Percentiles rank a stretch among this genome's conserved stretches.
phyloP scores from a whole-genome alignment of 257 asterid genomes.

The Solanum pinnatisectum region DNA sequence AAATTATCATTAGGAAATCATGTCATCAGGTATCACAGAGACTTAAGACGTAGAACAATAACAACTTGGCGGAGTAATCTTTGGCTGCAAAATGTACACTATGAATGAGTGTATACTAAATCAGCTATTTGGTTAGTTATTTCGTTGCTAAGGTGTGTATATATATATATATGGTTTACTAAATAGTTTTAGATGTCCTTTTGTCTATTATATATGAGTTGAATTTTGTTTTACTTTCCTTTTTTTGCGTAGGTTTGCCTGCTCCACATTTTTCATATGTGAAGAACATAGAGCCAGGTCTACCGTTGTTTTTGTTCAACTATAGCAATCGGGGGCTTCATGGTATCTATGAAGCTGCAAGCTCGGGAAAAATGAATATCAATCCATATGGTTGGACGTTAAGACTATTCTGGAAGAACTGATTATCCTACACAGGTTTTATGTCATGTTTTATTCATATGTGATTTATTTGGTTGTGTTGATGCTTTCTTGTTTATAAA shows the following conservation, averaged over 20 bases:
- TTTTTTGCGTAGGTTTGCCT: constrained; percentile 46
- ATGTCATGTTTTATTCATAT: background rate
- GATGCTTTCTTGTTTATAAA: constrained; percentile 1
- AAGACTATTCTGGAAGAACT: constrained; percentile 57
- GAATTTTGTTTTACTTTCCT: background rate
- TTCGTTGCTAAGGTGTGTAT: background rate
- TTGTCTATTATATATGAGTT: background rate
- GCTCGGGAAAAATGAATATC: constrained; percentile 55
- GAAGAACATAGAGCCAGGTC: constrained; percentile 60
- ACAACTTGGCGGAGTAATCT: constrained; percentile 29
- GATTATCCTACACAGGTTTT: constrained; percentile 77
- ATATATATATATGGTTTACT: background rate
- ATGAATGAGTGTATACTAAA: constrained; percentile 14
- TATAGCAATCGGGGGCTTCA: constrained; percentile 48
- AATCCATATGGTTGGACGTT: constrained; percentile 79
- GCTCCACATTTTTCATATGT: constrained; percentile 47
- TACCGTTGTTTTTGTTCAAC: constrained; percentile 77
- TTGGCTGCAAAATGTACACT: constrained; percentile 32
- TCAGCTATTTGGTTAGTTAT: constrained; percentile 28
- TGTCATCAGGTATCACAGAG: background rate
- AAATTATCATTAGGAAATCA: background rate
- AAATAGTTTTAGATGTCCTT: background rate
- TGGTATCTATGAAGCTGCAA: constrained; percentile 79
- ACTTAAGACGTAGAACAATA: background rate
- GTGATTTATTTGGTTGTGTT: background rate